Conservation (phyloP, 495 filamentous ascomycete genomes). For the Talaromyces wortmannii region DNA sequence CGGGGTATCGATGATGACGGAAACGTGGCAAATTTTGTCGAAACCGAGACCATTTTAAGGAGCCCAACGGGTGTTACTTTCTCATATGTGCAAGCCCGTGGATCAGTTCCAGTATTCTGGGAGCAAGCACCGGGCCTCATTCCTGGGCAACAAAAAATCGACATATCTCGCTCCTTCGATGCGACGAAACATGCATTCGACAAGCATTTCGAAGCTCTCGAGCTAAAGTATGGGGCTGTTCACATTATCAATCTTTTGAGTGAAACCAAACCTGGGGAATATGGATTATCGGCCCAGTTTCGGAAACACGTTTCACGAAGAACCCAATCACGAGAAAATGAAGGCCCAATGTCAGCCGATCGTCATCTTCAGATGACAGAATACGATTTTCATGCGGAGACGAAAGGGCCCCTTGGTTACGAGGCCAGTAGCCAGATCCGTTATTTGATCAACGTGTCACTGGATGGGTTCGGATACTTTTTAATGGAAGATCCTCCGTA, state of each 20-base stretch:
- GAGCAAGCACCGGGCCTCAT: conserved; percentile 84
- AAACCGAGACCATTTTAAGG: conserved; percentile 63
- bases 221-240: conserved; percentile 77
- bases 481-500: conserved; percentile 52
- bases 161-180: conserved; percentile 79
- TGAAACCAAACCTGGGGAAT: conserved; percentile 74
- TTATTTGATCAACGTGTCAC: conserved; percentile 62
- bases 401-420: conserved; percentile 79
- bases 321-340: conserved; percentile 46
- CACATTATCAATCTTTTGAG: conserved; percentile 92
- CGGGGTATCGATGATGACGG: conserved; percentile 96
- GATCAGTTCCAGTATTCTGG: conserved; percentile 95
- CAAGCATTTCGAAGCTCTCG: conserved; percentile 81
- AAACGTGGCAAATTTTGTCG: conserved; percentile 90
- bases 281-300: conserved; percentile 71
- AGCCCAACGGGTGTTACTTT: conserved; percentile 69
- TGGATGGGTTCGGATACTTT: conserved; percentile 85
- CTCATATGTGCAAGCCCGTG: conserved; percentile 88
- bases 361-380: conserved; percentile 69
- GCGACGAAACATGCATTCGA: conserved; percentile 94
- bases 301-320: conserved; percentile 68
- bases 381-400: conserved; percentile 94
- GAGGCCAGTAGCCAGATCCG: conserved; percentile 78
- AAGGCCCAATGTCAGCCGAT: conserved; percentile 34
- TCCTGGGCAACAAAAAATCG: conserved; percentile 91